A percentile compares a stretch with the other conserved stretches of the same genome.
phyloP scores from a whole-genome alignment of 176 grass and related monocot species.

The Zizania latifolia region DNA sequence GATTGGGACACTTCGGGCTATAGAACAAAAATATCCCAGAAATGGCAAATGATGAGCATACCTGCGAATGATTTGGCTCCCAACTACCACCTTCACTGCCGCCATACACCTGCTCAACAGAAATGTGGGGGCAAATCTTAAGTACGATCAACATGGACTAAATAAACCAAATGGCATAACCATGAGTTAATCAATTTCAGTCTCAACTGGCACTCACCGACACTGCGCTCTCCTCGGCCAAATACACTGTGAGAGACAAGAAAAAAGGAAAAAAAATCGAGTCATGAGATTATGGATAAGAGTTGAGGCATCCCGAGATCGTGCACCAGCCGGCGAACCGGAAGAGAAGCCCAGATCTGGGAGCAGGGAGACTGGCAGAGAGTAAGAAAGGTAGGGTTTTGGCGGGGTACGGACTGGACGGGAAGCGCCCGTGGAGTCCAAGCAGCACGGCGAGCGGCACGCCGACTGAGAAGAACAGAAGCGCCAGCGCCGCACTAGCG shows the following conservation, averaged over 20 bases:
- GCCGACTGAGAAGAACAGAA: constrained; percentile 50
- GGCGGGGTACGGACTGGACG: constrained; percentile 35
- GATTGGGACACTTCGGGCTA: background rate
- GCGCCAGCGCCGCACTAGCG: constrained; percentile 27
- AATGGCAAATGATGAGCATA: constrained; percentile 29
- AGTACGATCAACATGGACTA: constrained; percentile 6
- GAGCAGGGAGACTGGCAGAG: background rate
- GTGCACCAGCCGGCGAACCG: background rate
- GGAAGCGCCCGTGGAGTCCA: constrained; percentile 55
- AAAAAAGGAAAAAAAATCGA: background rate
- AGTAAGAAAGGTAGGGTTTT: constrained; percentile 6
- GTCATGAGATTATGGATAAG: background rate
- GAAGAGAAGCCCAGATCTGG: constrained; percentile 10
- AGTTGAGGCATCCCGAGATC: background rate
- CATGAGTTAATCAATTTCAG: background rate
- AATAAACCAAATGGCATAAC: background rate
- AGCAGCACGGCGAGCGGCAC: constrained; percentile 61
- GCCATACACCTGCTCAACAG: constrained; percentile 16
- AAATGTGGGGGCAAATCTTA: background rate
- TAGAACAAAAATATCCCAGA: constrained; percentile 9
- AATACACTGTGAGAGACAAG: constrained; percentile 33
- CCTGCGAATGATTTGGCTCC: constrained; percentile 33
- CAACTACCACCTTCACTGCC: constrained; percentile 1
- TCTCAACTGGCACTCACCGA: constrained; percentile 33
- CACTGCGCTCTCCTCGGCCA: constrained; percentile 32